Percentiles rank a stretch among this genome's conserved stretches.
phyloP scores from a whole-genome alignment of 805 yeast genomes.

The Saccharomycopsis javanensis region DNA sequence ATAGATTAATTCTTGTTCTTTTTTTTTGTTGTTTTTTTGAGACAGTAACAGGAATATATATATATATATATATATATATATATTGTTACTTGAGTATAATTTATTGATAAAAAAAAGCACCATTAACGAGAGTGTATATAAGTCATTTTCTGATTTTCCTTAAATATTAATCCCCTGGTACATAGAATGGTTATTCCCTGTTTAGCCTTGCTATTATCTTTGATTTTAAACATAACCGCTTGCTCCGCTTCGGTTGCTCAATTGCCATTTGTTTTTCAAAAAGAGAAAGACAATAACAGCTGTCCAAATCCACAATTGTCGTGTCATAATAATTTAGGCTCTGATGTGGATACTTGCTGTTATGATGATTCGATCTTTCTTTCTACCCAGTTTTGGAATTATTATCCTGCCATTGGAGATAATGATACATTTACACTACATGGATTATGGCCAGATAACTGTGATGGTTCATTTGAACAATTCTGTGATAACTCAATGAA shows the following conservation, averaged over 20 bases:
- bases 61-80: too few species aligned
- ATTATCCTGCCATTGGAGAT: constrained; percentile 65
- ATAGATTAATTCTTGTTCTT: too few species aligned
- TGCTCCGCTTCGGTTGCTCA: neutral
- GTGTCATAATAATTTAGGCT: constrained; percentile 7
- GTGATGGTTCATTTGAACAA: constrained; percentile 75
- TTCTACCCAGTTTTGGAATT: constrained; percentile 92
- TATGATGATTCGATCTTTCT: constrained; percentile 30
- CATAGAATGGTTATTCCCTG: neutral
- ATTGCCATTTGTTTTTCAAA: neutral
- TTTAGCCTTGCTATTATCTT: neutral
- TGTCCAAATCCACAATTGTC: constrained; percentile 8
- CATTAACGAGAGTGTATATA: too few species aligned
- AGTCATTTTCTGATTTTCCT: too few species aligned
- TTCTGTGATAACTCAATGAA: constrained; percentile 48
- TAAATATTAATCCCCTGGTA: neutral
- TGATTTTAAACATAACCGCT: neutral
- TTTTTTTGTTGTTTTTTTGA: too few species aligned
- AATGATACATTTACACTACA: constrained; percentile 66
- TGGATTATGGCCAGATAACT: constrained; percentile 85
- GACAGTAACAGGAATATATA: too few species aligned
- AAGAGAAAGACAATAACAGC: neutral
- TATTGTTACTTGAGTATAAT: too few species aligned
- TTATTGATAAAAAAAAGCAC: too few species aligned
- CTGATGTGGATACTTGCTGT: constrained; percentile 11